Evolutionary conservation across 2,329 filamentous ascomycete genomes (phyloP).

Genomic region (Aureobasidium uvarum): DNA sequence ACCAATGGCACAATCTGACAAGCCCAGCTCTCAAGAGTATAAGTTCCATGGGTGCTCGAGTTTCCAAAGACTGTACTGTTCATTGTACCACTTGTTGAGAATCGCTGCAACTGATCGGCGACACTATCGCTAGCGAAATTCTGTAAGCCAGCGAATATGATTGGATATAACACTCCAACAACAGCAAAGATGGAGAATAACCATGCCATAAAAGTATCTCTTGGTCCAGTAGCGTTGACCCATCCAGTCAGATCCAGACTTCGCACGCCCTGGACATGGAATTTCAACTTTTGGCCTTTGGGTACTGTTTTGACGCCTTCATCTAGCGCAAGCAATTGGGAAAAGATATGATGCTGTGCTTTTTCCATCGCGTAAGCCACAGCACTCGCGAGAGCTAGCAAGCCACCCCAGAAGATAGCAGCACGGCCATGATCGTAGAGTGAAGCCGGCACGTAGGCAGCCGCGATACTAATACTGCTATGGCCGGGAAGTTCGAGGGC

Average conservation of each 20-base stretch:
- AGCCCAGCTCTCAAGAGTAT: conserved; percentile 13
- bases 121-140: background rate
- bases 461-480: background rate
- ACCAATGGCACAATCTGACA: conserved; percentile 5
- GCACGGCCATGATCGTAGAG: background rate
- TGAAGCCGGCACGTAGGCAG: background rate
- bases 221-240: background rate
- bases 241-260: background rate
- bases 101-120: background rate
- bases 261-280: background rate
- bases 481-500: background rate
- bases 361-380: background rate
- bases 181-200: background rate
- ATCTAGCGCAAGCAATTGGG: background rate
- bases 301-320: background rate
- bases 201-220: background rate
- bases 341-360: background rate
- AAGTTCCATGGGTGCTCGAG: background rate
- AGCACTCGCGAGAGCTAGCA: background rate
- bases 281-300: background rate
- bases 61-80: background rate
- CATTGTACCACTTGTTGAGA: no score
- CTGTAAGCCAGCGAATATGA: background rate
- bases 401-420: background rate
- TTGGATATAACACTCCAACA: background rate